Conservation (phyloP, 2,329 filamentous ascomycete genomes). For the Stachybotrys chlorohalonatus region DNA sequence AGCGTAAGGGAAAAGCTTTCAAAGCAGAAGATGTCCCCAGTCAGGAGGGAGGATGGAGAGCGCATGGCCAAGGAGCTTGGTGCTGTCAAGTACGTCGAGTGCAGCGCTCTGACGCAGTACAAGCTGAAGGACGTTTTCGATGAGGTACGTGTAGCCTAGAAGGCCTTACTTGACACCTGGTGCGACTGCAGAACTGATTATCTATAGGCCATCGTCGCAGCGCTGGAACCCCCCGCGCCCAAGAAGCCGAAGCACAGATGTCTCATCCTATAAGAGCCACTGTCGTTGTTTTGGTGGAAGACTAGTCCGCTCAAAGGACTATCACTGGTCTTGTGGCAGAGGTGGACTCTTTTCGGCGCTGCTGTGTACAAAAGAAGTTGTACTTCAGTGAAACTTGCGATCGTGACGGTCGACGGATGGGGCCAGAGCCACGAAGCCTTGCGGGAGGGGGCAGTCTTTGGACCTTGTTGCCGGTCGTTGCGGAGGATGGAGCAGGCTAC, state of each 20-base stretch:
- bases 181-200: constrained; percentile 6
- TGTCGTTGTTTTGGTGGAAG: neutral
- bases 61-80: constrained; percentile 95
- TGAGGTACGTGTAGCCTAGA: constrained; percentile 55
- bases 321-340: neutral
- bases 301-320: neutral
- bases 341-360: neutral
- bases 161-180: neutral
- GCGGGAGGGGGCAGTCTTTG: neutral
- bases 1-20: constrained; percentile 83
- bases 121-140: constrained; percentile 99
- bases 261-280: constrained; percentile 48
- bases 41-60: constrained; percentile 87
- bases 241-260: constrained; percentile 71
- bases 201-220: constrained; percentile 81
- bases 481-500: neutral
- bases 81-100: constrained; percentile 98
- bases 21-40: constrained; percentile 94
- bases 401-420: neutral
- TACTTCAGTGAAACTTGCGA: neutral
- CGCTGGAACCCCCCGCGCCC: constrained; percentile 75
- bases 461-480: neutral
- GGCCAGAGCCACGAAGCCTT: neutral
- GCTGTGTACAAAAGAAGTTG: neutral
- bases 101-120: constrained; percentile 94